Evolutionary conservation across 148 eudicot genomes (phyloP), one percentile per base, ranked within the genome.

Genomic region (Linanthus parryae): DNA sequence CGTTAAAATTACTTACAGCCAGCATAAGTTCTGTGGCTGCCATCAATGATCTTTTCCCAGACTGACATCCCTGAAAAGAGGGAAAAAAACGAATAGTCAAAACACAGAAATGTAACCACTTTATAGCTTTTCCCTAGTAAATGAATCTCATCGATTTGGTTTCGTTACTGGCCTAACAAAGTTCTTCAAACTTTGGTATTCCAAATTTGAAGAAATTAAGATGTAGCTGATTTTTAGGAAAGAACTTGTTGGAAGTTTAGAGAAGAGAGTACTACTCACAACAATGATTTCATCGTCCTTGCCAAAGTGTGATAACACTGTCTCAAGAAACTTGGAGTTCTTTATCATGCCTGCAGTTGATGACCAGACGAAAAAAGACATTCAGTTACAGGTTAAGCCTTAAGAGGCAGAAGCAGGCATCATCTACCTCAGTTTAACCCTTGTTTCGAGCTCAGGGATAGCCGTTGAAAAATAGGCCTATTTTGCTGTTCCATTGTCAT

Each of bases 231-330:
- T 4, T 9, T 13, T 14, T 41, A 8, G 44, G 2, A 14, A 16
- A 19, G 21, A 21, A 23, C 4, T 16, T 1, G 54, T n/a, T 7
- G 29, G 24, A 16, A 22, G 11, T 45, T 31, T 10, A 14, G 31
- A 25, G n/a, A n/a, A n/a, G n/a, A n/a, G n/a, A n/a, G n/a, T n/a
- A n/a, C n/a, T n/a, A 77, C 97, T 60, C 63, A 89, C 97, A 52
- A 89, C 73, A 31, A 89, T 55, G 25, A 89, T 70, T 58, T 80
- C 88, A 64, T 89, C 95, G 61, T 89, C 87, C 55, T 72, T 78
- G 36, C 77, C 64, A 33, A 85, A 80, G 23, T 62, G 69, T 25
- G 65, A 44, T 30, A 63, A 48, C 8, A 82, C 81, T 67, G 78
- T 77, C 40, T 71, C 76, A 21, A 77, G 9, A 58, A 89, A 89